Evolutionary conservation across 495 filamentous ascomycete species (phyloP), one percentile per base, ranked within the genome.

Genomic region (Xylaria flabelliformis): DNA sequence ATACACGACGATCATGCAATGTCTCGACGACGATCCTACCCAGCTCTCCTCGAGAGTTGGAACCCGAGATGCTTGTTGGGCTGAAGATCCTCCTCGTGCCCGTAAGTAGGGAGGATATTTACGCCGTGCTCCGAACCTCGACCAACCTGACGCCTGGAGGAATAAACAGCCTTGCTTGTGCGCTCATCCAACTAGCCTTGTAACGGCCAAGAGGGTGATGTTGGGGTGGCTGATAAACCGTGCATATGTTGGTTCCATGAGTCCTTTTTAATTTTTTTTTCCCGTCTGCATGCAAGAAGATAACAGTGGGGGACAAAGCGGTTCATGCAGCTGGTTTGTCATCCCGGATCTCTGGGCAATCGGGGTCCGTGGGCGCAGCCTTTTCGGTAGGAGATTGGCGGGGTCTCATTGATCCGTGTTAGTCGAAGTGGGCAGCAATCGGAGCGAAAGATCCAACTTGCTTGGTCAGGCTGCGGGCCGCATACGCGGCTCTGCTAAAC

Each of bases 1-100:
- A 48, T 32, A 42, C 50, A 50, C 36, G 15, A 26, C n/a, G 4
- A 56, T 39, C 34, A 56, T 36, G 48, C 26, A n/a, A 56, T 7
- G 64, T 66, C 48, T 53, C 64, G 29, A 55, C 10, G 48, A 67
- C 48, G 50, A 67, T 67, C 65, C 65, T 36, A 67, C 50, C 34
- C 65, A 24, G 36, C 50, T 55, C 64, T 42, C 50, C 50, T 44
- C 34, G n/a, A 15, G 48, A 42, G 50, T 21, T 56, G 65, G 65
- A 42, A 56, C 36, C 36, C 48, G 3, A 6, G 19, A 42, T 12
- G 12, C 39, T 8, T 26, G 48, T n/a, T 21, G 65, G 32, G 9
- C 32, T 29, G 26, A 26, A 26, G 65, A 67, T 42, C 64, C 64
- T 34, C 61, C 61, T 64, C 39, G 61, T 24, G n/a, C 13, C 17